Percentiles rank a stretch among this genome's conserved stretches.
phyloP scores from a whole-genome alignment of 2,329 filamentous ascomycete species.

The Hysterium pulicare region DNA sequence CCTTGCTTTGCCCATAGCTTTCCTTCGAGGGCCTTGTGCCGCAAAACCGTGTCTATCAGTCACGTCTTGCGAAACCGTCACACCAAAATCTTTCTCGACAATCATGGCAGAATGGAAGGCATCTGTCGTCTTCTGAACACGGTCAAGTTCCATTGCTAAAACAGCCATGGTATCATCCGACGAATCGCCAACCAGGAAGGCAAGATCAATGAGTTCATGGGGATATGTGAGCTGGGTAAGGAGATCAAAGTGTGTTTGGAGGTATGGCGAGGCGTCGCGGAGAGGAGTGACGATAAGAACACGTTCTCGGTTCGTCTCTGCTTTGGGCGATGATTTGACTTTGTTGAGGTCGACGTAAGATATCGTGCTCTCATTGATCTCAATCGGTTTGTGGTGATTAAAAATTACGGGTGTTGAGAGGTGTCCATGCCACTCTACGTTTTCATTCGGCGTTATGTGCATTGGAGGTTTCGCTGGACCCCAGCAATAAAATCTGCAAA shows the following conservation, averaged over 20 bases:
- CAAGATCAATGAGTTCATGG: constrained; percentile 90
- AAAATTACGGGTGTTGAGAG: constrained; percentile 90
- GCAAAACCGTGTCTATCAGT: constrained; percentile 80
- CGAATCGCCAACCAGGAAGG: constrained; percentile 89
- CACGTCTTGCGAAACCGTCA: constrained; percentile 71
- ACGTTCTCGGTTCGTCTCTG: constrained; percentile 75
- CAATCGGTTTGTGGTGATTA: constrained; percentile 87
- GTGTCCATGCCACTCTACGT: constrained; percentile 83
- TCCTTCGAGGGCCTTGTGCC: constrained; percentile 85
- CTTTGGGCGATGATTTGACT: constrained; percentile 76
- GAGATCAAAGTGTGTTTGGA: constrained; percentile 91
- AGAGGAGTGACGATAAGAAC: constrained; percentile 90
- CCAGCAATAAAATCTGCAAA: constrained; percentile 88
- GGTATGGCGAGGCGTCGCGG: constrained; percentile 78
- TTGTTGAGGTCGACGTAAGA: constrained; percentile 78
- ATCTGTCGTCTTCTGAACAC: constrained; percentile 76
- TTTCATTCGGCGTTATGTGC: constrained; percentile 90
- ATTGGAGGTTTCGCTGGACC: constrained; percentile 93
- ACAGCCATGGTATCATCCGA: constrained; percentile 88
- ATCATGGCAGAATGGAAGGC: constrained; percentile 84
- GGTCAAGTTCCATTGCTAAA: constrained; percentile 77
- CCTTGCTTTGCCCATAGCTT: constrained; percentile 82
- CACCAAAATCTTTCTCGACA: constrained; percentile 87
- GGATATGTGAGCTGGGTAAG: constrained; percentile 87
- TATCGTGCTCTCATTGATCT: constrained; percentile 79